Evolutionary conservation across 495 filamentous ascomycete species (phyloP), one percentile per base, ranked within the genome.

Genomic region (Aspergillus mulundensis): DNA sequence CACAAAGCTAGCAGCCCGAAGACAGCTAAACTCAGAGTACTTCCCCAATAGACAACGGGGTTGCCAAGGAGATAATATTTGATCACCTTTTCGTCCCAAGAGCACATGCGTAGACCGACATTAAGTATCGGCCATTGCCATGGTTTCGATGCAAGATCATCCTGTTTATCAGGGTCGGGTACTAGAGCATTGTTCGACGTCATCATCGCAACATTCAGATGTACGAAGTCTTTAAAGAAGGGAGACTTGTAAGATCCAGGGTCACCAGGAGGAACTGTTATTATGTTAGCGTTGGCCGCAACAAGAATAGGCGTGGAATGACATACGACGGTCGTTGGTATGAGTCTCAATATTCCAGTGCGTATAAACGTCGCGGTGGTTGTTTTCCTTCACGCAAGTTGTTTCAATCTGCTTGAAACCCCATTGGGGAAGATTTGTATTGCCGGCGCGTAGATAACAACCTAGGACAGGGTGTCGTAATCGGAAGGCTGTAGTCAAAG

Each of bases 371-470:
- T 98, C 94, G 25, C 84, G 77, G 1, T 91, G 90, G 64, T 93
- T 92, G 75, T 97, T 97, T 60, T 88, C 86, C 77, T 97, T 97
- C 56, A 83, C 82, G 72, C 94, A 98, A 16, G 91, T 96, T 21
- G 91, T 90, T 75, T 98, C 94, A 62, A 97, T 97, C 71, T 98
- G 94, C 77, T 98, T 98, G 82, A 98, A 98, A 56, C 94, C 94
- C 94, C 94, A 98, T 66, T 97, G 94, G 20, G 94, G 94, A 52
- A 98, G 81, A 70, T 97, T 97, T 64, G 91, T 87, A 63, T 96
- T 98, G 59, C 93, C 95, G 53, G 94, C 94, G 53, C 95, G 85
- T 21, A 98, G 81, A 68, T 97, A 98, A 71, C 94, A 98, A 52
- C 90, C 90, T 53, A 97, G 77, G 43, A 82, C 78, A 34, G 84